Evolutionary conservation across 2,329 filamentous ascomycete genomes (phyloP).

Genomic region (Cladobotryum mycophilum): DNA sequence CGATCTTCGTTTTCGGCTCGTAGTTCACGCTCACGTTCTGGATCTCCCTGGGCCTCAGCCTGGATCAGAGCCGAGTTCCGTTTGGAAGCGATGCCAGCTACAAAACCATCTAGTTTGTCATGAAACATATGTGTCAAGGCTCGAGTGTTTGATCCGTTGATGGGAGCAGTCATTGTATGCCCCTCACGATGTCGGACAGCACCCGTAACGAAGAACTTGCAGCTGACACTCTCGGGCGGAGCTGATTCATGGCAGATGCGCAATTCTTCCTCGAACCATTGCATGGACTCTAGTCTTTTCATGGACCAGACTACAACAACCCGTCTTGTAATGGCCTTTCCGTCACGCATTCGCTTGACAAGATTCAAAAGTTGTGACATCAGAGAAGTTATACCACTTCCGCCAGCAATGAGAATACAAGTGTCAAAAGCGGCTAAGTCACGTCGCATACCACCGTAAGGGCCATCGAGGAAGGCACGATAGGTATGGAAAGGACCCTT

Average conservation of each 20-base stretch:
- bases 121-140: constrained; percentile 72
- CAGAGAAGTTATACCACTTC: constrained; percentile 88
- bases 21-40: constrained; percentile 71
- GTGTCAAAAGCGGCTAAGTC: constrained; percentile 90
- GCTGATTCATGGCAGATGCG: constrained; percentile 86
- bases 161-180: constrained; percentile 41
- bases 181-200: constrained; percentile 38
- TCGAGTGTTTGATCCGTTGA: constrained; percentile 29
- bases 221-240: constrained; percentile 80
- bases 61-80: constrained; percentile 78
- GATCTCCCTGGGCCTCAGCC: constrained; percentile 72
- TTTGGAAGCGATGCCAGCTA: constrained; percentile 80
- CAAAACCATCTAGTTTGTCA: constrained; percentile 80
- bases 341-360: constrained; percentile 94
- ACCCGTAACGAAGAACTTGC: constrained; percentile 90
- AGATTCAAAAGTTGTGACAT: constrained; percentile 86
- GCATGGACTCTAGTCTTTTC: constrained; percentile 86
- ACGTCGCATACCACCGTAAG: constrained; percentile 89
- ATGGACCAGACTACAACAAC: constrained; percentile 93
- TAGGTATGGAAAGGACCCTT: constrained; percentile 90
- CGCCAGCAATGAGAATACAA: constrained; percentile 86
- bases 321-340: constrained; percentile 85
- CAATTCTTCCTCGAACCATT: constrained; percentile 95
- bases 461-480: constrained; percentile 85
- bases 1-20: constrained; percentile 77